Percentiles rank a stretch among this genome's conserved stretches.
phyloP scores from a whole-genome alignment of 108 stramenopile species.

The Fistulifera pelliculosa region DNA sequence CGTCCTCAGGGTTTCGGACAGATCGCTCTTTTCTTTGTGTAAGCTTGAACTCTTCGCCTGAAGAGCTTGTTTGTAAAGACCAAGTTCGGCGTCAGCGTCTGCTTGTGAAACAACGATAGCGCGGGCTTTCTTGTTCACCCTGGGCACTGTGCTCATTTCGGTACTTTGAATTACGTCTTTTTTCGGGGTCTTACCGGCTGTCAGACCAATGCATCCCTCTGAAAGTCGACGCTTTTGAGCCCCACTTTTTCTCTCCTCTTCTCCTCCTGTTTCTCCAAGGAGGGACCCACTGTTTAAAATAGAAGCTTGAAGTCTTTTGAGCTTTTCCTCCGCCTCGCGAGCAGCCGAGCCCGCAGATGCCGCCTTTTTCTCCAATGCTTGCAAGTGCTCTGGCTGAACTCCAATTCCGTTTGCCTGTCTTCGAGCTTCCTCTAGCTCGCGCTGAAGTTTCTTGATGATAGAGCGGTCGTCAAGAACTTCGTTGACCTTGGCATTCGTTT shows the following conservation, averaged over 20 bases:
- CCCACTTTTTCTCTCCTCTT: neutral
- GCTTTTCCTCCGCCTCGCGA: slow-evolving; percentile 59
- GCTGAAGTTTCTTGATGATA: slow-evolving; percentile 71
- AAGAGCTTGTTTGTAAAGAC: neutral
- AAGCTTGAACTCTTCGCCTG: neutral
- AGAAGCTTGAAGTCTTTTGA: slow-evolving; percentile 60
- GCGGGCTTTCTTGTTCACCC: slow-evolving; percentile 13
- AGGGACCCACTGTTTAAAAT: slow-evolving; percentile 67
- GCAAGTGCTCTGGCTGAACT: slow-evolving; percentile 35
- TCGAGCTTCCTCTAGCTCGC: slow-evolving; percentile 91
- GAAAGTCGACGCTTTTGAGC: slow-evolving; percentile 31
- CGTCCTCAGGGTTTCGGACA: neutral
- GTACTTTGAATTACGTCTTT: neutral
- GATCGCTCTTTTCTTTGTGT: neutral
- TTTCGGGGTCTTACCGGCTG: neutral
- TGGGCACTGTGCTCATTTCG: neutral
- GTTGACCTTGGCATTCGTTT: slow-evolving; percentile 98
- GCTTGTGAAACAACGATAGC: neutral
- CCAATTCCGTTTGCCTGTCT: slow-evolving; percentile 61
- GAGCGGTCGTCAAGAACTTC: slow-evolving; percentile 77
- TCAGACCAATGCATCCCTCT: slow-evolving; percentile 16
- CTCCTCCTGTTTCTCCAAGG: slow-evolving; percentile 7
- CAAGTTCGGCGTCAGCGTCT: neutral
- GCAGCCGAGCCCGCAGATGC: slow-evolving; percentile 53
- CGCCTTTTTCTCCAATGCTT: slow-evolving; percentile 37